Evolutionary conservation across 306 rosid species (phyloP), one percentile per base, ranked within the genome.

Genomic region (Acacia crassicarpa): DNA sequence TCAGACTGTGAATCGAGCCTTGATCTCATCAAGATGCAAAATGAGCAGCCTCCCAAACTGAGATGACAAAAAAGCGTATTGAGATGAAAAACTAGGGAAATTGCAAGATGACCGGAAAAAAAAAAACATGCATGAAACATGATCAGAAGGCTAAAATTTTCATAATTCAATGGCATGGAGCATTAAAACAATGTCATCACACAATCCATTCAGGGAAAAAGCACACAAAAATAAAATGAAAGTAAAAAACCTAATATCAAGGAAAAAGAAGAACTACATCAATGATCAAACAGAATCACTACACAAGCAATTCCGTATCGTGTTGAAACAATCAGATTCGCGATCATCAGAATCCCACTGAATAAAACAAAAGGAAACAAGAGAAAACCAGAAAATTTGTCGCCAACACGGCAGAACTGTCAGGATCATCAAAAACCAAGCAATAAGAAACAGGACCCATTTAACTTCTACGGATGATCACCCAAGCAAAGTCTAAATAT

Each of bases 351-450:
- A 75, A 75, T 33, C 27, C 73, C 30, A 79, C 19, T 30, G 40
- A 80, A 83, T 45, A 43, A 66, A 38, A 80, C n/a, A 32, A 59
- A 10, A 22, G 66, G 32, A 16, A 63, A 25, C 17, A 1, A 35
- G 73, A 76, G 74, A 46, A 56, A 80, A 45, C 51, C 13, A 13
- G 8, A 78, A 84, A 80, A 76, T 81, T 73, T 33, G 23, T 32
- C 68, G 76, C 40, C 65, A 65, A 68, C 74, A 78, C 23, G 66
- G 41, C 23, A 78, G 45, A 73, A 78, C 72, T 38, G 20, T 53
- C 11, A 67, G 56, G 63, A 81, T 74, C 25, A 65, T 68, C 41
- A 38, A 71, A 80, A 46, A 22, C 13, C 41, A 40, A 41, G 17
- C 22, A 68, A 74, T 78, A 61, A 22, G 48, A 67, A 74, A 77